Evolutionary conservation across 768 basidiomycete species (phyloP), one percentile per base, ranked within the genome.

Genomic region (Pholiota conissans): DNA sequence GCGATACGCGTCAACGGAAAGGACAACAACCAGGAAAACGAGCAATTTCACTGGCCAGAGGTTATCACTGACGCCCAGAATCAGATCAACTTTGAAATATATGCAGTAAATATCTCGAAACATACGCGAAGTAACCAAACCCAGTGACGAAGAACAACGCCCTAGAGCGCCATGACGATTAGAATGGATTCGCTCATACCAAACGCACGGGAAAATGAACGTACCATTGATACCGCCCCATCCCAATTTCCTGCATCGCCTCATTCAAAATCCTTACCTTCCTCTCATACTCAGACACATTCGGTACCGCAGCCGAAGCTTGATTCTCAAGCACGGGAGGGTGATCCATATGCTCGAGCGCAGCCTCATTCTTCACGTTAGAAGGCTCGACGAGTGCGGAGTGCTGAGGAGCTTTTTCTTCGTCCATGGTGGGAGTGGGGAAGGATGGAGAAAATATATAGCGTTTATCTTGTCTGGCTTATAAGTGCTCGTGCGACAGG

Each of bases 211-310:
- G 13, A 42, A n/a, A n/a, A n/a, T n/a, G n/a, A 61, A 10, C 30
- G 30, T 47, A 72, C 71, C 71, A 73, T 58, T 70, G 71, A 59
- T 73, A 73, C 10, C 64, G 58, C 1, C 70, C 69, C 71, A 73
- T 70, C 1, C 66, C 69, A 28, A 68, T 58, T 29, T 65, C 67
- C 42, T 64, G 61, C 18, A 70, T 49, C 0, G 67, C 66, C 13
- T 52, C 27, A 30, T 67, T 69, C 18, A 69, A 37, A 5, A 62
- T 52, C n/a, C 30, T 49, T 0, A 54, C 53, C 29, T 66, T 68
- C 5, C 52, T 30, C 8, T 62, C 57, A 32, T 66, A 68, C n/a
- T n/a, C n/a, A n/a, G n/a, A n/a, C n/a, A n/a, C n/a, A n/a, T n/a
- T n/a, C n/a, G n/a, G n/a, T n/a, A n/a, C n/a, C n/a, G n/a, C n/a